Evolutionary conservation across 495 filamentous ascomycete species (phyloP).

Genomic region (Podospora tetraspora): DNA sequence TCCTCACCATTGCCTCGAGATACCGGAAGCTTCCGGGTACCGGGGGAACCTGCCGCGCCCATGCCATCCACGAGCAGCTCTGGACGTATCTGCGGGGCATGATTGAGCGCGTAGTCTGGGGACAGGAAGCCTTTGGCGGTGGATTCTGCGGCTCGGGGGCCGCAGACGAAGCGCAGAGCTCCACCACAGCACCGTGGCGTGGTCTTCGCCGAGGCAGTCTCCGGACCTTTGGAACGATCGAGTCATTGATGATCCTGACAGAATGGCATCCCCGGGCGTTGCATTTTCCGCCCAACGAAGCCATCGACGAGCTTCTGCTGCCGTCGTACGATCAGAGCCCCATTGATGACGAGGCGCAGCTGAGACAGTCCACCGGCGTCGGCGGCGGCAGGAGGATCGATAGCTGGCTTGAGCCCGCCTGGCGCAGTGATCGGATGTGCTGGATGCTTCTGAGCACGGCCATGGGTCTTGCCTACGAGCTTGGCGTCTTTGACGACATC

Average conservation of each 20-base stretch:
- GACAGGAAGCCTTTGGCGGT: slow-evolving; percentile 88
- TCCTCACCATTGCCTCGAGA: slow-evolving; percentile 84
- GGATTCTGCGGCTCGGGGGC: slow-evolving; percentile 72
- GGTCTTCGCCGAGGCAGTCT: slow-evolving; percentile 67
- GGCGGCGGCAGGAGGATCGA: slow-evolving; percentile 71
- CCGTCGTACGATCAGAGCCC: slow-evolving; percentile 46
- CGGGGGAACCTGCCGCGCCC: slow-evolving; percentile 75
- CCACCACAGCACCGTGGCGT: slow-evolving; percentile 54
- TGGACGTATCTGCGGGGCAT: slow-evolving; percentile 92
- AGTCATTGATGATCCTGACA: slow-evolving; percentile 86
- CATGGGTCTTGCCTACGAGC: slow-evolving; percentile 82
- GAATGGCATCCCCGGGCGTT: slow-evolving; percentile 96
- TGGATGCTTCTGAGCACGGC: slow-evolving; percentile 96
- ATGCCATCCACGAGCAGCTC: slow-evolving; percentile 91
- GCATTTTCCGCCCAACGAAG: slow-evolving; percentile 88
- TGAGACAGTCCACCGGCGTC: slow-evolving; percentile 43
- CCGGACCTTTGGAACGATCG: slow-evolving; percentile 85
- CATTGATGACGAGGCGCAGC: slow-evolving; percentile 43
- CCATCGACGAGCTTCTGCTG: slow-evolving; percentile 55
- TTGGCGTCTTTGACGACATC: slow-evolving; percentile 88
- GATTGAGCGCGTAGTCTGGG: slow-evolving; percentile 92
- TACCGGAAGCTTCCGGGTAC: slow-evolving; percentile 75
- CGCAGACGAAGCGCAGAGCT: slow-evolving; percentile 58
- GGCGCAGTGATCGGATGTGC: slow-evolving; percentile 94
- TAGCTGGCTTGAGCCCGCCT: slow-evolving; percentile 94